Base-by-base conservation (phyloP, 306 rosid species). In the Quercus suber region DNA sequence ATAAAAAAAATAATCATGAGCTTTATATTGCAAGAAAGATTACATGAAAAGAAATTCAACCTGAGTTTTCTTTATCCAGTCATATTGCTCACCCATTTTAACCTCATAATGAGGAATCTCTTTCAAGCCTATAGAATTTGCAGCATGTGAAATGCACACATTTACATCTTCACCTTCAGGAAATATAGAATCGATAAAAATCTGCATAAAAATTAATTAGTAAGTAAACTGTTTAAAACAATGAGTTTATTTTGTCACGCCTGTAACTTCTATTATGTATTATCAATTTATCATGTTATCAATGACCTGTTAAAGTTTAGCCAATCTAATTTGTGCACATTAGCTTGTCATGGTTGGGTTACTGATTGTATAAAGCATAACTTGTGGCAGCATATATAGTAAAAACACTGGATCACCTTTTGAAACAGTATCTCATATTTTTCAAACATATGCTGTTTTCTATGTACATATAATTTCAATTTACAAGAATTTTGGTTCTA, bases 91-190 rank as follows among this genome's bases (percentile, higher is more conserved):
- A 41, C 85, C 88, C 78, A 86, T 79, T 77, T 80, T 83, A 75
- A 94, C 87, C 78, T 89, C 90, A 80, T 83, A 94, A 27, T 69
- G 75, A 53, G 97, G 97, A 77, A 81, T 76, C 84, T 92, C 91
- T 81, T 87, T 94, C 86, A 94, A 77, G 71, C 99, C 96, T 82
- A 94, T 79, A 63, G 99, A 94, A 86, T 82, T 91, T 45, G 91
- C 88, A 41, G 97, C 97, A 53, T 60, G 89, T 37, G 88, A 86
- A 85, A 92, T 91, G 89, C 93, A 81, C 60, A 55, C 35, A 57
- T 79, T 75, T 76, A 94, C 83, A 69, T 94, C 91, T 71, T 89
- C 82, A 3, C 75, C 95, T 76, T 86, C 91, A 12, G 88, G 81
- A 71, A 91, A 94, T 82, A 89, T 89, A 79, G 97, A 81, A 78